Conservation (phyloP, 129 eudicot genomes). For the Artemisia annua region DNA sequence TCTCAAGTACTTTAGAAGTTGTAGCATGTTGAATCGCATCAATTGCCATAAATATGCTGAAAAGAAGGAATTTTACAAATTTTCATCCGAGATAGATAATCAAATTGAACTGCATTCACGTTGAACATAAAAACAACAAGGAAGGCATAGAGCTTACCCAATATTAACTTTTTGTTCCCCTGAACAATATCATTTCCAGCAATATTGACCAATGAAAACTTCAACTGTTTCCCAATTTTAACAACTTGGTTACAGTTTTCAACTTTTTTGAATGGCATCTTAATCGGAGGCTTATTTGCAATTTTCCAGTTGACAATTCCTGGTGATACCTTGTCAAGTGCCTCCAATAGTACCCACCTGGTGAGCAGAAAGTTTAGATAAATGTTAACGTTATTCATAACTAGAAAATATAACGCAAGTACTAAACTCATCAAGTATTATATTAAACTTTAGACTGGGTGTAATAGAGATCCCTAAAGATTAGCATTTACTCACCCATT, state of each 20-base stretch:
- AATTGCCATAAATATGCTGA: slow-evolving; percentile 95
- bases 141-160: slow-evolving; percentile 53
- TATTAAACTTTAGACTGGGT: too few species aligned
- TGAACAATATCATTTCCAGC: slow-evolving; percentile 98
- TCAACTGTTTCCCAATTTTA: slow-evolving; percentile 86
- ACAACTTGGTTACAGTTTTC: slow-evolving; percentile 96
- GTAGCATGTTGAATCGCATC: slow-evolving; percentile 94
- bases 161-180: slow-evolving; percentile 88
- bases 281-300: slow-evolving; percentile 92
- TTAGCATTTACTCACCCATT: too few species aligned
- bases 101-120: neutral
- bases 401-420: too few species aligned
- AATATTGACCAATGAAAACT: slow-evolving; percentile 90
- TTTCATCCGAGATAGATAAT: slow-evolving; percentile 18
- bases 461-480: too few species aligned
- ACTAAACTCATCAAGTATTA: too few species aligned
- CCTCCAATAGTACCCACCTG: slow-evolving; percentile 93
- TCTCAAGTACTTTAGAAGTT: slow-evolving; percentile 83
- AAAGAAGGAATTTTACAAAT: slow-evolving; percentile 23
- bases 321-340: slow-evolving; percentile 95
- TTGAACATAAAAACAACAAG: neutral
- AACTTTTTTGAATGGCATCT: slow-evolving; percentile 94
- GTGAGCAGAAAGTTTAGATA: slow-evolving; percentile 17
- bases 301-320: slow-evolving; percentile 95
- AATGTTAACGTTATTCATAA: neutral